Base-by-base conservation (phyloP, 495 filamentous ascomycete genomes). In the Talaromyces wortmannii region DNA sequence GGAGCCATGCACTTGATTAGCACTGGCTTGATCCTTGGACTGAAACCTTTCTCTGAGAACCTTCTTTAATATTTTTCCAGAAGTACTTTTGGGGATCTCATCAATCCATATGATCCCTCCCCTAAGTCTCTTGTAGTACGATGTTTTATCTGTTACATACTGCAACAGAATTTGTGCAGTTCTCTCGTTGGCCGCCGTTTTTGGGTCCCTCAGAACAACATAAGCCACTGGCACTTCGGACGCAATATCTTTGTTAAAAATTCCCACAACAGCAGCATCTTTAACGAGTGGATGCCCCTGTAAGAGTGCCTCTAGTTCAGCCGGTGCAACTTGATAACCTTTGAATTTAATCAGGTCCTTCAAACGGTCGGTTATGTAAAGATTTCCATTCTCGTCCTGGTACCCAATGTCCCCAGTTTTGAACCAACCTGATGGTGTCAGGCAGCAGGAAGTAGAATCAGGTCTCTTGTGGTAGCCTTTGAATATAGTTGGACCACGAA, bases 261-360 rank as follows among this genome's bases (percentile, higher is more conserved):
- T 72, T 0, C 87, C 86, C 43, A 88, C 81, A 1, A 94, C 88
- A 11, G 86, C 88, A 0, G 79, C 85, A 59, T 94, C 89, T 5
- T 78, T 74, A 12, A 94, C 74, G 12, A 83, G 73, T 6, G 72
- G 67, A 66, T 92, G 84, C 17, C 84, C 80, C 3, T 95, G 74
- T 5, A 97, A 77, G 1, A 92, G 67, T 0, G 79, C 83, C 64
- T 97, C 92, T 1, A 97, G 70, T 71, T 97, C 91, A 0, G 91
- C 89, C 0, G 91, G 91, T 2, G 90, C 87, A 4, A 97, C 89
- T 70, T 96, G 92, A 83, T 54, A 60, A 5, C 61, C 61, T 40
- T 63, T 63, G 23, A 46, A 56, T 47, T 71, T 71, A 23, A 71
- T 79, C 13, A 83, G 63, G 52, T 83, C 82, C 68, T 83, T 83